phyloP scores from a whole-genome alignment of 768 basidiomycete genomes.

The Ramaria rubella region DNA sequence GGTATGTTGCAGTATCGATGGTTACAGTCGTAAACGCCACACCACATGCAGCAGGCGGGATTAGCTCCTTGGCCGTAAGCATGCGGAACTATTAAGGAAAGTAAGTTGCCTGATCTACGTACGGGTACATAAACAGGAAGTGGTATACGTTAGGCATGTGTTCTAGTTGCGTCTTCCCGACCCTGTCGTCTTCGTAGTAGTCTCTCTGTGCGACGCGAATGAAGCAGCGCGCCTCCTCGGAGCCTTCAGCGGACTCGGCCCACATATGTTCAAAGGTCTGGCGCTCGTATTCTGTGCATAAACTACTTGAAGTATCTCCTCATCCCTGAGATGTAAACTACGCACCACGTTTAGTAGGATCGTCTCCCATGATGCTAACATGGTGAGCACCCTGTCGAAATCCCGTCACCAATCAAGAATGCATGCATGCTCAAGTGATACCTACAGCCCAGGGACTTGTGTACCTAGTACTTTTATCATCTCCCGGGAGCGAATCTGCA shows the following conservation, averaged over 20 bases:
- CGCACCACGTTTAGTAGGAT: conserved; percentile 50
- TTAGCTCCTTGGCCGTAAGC: conserved; percentile 36
- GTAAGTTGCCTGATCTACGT: conserved; percentile 35
- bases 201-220: not conserved
- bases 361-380: conserved; percentile 50
- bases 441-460: conserved; percentile 80
- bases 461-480: conserved; percentile 66
- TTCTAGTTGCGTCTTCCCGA: conserved; percentile 4
- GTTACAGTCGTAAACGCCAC: conserved; percentile 59
- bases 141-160: conserved; percentile 9
- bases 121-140: conserved; percentile 35
- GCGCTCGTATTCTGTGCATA: conserved; percentile 1
- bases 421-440: conserved; percentile 8
- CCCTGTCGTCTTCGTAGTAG: conserved; percentile 1
- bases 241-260: not conserved
- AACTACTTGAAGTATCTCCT: not conserved
- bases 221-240: not conserved
- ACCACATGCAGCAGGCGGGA: conserved; percentile 39
- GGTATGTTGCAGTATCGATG: conserved; percentile 58
- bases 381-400: conserved; percentile 67
- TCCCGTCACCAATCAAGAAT: not conserved
- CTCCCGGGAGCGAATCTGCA: conserved; percentile 65
- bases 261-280: conserved; percentile 7
- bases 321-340: not conserved
- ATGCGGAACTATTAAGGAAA: conserved; percentile 25